Percentiles rank a stretch among this genome's conserved stretches.
Evolutionary conservation across 495 filamentous ascomycete genomes (phyloP).

Genomic region (Emericellopsis terricola): DNA sequence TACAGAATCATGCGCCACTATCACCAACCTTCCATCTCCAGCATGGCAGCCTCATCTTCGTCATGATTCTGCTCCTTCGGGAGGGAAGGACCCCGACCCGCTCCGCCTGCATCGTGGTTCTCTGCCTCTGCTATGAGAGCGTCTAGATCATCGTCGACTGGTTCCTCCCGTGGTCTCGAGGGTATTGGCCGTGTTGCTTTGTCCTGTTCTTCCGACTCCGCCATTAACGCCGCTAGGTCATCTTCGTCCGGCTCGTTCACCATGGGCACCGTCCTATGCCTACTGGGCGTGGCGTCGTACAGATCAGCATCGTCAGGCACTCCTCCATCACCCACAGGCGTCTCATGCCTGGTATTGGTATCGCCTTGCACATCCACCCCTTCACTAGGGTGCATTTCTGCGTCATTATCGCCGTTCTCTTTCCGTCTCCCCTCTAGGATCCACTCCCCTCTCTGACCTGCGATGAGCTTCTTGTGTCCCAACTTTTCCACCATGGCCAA

Average conservation of each 20-base stretch:
- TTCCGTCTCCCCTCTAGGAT: conserved; percentile 57
- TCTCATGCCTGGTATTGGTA: too few relatives aligned
- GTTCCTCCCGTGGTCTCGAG: background rate
- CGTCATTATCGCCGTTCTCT: conserved; percentile 33
- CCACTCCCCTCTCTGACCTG: conserved; percentile 49
- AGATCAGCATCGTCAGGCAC: conserved; percentile 22
- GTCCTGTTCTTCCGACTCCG: conserved; percentile 17
- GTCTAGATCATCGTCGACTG: conserved; percentile 9
- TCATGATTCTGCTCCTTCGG: conserved; percentile 18
- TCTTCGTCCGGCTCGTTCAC: conserved; percentile 22
- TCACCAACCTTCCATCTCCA: conserved; percentile 44
- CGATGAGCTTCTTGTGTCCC: conserved; percentile 66
- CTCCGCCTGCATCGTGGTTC: background rate
- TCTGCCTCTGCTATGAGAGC: conserved; percentile 10
- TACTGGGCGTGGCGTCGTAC: conserved; percentile 20
- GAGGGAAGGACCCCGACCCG: background rate
- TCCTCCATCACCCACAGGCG: conserved; percentile 13
- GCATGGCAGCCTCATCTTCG: conserved; percentile 53
- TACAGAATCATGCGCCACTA: conserved; percentile 12
- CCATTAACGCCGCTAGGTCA: conserved; percentile 34
- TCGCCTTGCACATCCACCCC: too few relatives aligned
- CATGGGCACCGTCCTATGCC: conserved; percentile 3
- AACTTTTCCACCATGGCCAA: conserved; percentile 84
- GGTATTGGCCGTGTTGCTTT: background rate
- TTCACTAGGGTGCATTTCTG: too few relatives aligned